phyloP scores from a whole-genome alignment of 2,329 filamentous ascomycete genomes.

The Xylariaceae sp. region DNA sequence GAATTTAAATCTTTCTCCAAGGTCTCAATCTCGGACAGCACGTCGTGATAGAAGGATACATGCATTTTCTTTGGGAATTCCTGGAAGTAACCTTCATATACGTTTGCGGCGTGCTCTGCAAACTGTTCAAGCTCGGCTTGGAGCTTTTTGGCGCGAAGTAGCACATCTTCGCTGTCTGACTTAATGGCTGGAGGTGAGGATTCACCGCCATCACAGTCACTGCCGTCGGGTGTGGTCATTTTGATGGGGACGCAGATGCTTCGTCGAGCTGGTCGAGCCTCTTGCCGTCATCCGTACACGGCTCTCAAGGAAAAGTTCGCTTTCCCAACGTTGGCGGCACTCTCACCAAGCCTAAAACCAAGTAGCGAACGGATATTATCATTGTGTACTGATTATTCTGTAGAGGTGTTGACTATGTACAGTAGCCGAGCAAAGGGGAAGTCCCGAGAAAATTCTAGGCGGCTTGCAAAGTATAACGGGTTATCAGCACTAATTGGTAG shows the following conservation, averaged over 20 bases:
- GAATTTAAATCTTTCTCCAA: conserved; percentile 22
- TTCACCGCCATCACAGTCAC: conserved; percentile 1
- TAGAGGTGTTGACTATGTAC: too few relatives aligned
- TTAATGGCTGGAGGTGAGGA: background rate
- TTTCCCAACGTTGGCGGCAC: too few relatives aligned
- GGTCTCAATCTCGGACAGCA: conserved; percentile 24
- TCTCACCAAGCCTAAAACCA: too few relatives aligned
- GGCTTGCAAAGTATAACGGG: too few relatives aligned
- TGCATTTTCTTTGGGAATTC: conserved; percentile 28
- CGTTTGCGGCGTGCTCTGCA: conserved; percentile 22
- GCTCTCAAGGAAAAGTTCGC: background rate
- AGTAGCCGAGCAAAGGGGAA: too few relatives aligned
- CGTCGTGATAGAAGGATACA: conserved; percentile 22
- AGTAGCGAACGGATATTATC: background rate
- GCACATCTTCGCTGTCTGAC: conserved; percentile 1
- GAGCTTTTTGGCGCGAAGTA: conserved; percentile 15
- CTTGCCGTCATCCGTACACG: background rate
- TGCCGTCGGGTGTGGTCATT: conserved; percentile 4
- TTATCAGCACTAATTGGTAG: too few relatives aligned
- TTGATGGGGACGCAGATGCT: background rate
- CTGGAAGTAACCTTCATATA: conserved; percentile 30
- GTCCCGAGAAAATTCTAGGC: too few relatives aligned
- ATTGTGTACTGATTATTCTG: background rate
- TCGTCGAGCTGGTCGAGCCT: background rate
- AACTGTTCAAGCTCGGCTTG: conserved; percentile 29